Evolutionary conservation across 2,329 filamentous ascomycete species (phyloP), one percentile per base, ranked within the genome.

Genomic region (Pseudocercospora pini-densiflorae): DNA sequence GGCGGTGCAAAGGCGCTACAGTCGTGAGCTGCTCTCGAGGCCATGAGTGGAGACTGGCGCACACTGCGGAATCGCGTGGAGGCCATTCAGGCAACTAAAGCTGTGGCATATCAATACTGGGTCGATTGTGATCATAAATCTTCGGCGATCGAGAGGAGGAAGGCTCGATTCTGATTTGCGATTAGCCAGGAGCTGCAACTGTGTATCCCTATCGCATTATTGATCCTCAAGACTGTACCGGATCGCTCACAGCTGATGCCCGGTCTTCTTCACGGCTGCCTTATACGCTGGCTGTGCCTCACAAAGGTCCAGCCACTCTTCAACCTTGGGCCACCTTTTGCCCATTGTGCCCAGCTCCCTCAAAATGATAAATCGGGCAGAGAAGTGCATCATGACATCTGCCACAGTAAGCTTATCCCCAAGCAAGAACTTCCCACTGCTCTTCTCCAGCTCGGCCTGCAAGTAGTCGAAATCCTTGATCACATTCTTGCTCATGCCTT

Each of bases 381-480:
- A 78, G 57, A 84, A 83, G 5, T 78, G 75, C 79, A 83, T 81
- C 79, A 82, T 81, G 49, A 79, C 77, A 73, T 84, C 82, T 40
- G 81, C 82, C 6, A 77, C 79, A 1, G 79, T 81, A 5, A 82
- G 71, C 4, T 75, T 63, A 12, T 82, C 77, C 0, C 82, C 82
- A 9, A 80, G 75, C 23, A 85, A 54, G 59, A 81, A 84, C 59
- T 73, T 74, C 2, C 77, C 78, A 2, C 64, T 65, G n/a, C 76
- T 78, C 64, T 79, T 75, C 8, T 75, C 73, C 45, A 84, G 71
- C 67, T 83, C 79, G 0, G 66, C 65, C 49, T 84, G 80, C 24
- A 85, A 72, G 77, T 79, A 83, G 53, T 82, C 77, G 40, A 85
- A 68, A 66, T 84, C 81, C 43, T 80, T 82, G 21, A 78, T 73